Evolutionary conservation across 306 rosid genomes (phyloP).

Genomic region (Rosa lucieae): DNA sequence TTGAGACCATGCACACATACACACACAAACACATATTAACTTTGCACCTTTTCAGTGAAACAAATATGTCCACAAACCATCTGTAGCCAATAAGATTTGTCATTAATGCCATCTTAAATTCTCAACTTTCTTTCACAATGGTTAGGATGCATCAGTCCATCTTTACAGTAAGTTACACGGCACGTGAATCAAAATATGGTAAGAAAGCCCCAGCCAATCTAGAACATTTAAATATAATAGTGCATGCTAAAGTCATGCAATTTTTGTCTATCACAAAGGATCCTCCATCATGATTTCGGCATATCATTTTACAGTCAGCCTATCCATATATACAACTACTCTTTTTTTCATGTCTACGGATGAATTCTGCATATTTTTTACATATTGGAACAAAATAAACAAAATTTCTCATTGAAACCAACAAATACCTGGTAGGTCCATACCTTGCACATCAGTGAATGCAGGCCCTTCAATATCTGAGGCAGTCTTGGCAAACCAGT

Average conservation of each 20-base stretch:
- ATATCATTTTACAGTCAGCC: not conserved
- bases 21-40: not conserved
- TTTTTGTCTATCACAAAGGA: not conserved
- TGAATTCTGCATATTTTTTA: not conserved
- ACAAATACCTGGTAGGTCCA: slow-evolving; percentile 23
- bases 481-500: slow-evolving; percentile 38
- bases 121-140: not conserved
- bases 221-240: not conserved
- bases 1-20: not conserved
- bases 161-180: not conserved
- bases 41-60: not conserved
- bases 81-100: not conserved
- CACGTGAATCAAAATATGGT: slow-evolving; percentile 11
- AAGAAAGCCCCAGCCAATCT: not conserved
- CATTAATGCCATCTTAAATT: not conserved
- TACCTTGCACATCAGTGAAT: slow-evolving; percentile 53
- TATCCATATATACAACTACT: not conserved
- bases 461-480: slow-evolving; percentile 41
- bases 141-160: not conserved
- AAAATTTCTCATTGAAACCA: not conserved
- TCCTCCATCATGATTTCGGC: not conserved
- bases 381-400: not conserved
- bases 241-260: not conserved
- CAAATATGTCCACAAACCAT: not conserved
- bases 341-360: slow-evolving; percentile 1